A percentile compares a stretch with the other conserved stretches of the same genome.
These are phyloP conservation scores for Croton laevigatus DNA, from an alignment of 441 rosid genomes.

Conservation along the genomic window DNA sequence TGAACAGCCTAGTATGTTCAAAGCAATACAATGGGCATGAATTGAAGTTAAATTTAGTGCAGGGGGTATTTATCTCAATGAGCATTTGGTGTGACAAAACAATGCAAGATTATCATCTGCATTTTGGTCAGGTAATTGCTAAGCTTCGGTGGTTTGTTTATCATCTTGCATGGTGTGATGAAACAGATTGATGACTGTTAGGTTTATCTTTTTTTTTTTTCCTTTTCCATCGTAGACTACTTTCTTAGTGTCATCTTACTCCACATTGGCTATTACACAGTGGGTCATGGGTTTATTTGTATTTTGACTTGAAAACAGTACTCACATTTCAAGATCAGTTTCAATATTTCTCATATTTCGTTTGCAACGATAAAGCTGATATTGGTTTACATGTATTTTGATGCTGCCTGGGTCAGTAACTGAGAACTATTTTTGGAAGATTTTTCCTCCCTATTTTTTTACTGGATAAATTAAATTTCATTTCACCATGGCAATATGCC, in stretches of 20 bases:
- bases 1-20: constrained; percentile 56
- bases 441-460: too few species aligned
- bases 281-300: neutral
- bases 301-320: neutral
- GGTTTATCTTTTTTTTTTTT: neutral
- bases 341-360: neutral
- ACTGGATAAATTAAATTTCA: too few species aligned
- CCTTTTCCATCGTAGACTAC: neutral
- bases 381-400: neutral
- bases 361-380: neutral
- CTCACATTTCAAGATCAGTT: neutral
- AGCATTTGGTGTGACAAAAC: constrained; percentile 76
- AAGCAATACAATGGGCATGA: constrained; percentile 41
- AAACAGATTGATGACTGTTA: constrained; percentile 16
- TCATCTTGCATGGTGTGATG: constrained; percentile 13
- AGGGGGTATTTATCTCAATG: constrained; percentile 59
- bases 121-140: constrained; percentile 68
- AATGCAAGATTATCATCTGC: constrained; percentile 84
- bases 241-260: neutral
- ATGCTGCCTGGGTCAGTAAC: neutral
- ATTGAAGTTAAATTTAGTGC: constrained; percentile 45
- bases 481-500: neutral
- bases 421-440: too few species aligned
- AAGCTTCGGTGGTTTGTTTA: constrained; percentile 10
- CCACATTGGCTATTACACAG: neutral